Percentiles rank a stretch among this genome's conserved stretches.
phyloP scores from a whole-genome alignment of 2,329 filamentous ascomycete species.

The Aspergillus sp. region DNA sequence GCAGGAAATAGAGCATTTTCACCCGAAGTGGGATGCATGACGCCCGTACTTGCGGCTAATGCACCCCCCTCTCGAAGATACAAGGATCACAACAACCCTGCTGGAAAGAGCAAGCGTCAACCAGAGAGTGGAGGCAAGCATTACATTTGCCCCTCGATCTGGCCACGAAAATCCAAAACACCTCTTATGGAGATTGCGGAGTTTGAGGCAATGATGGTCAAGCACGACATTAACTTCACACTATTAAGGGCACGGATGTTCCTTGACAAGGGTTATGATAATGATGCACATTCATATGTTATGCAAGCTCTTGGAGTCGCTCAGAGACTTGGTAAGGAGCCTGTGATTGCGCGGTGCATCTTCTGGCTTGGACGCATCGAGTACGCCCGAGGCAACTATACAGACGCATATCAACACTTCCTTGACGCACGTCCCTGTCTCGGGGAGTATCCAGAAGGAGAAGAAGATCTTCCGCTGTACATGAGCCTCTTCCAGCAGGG shows the following conservation, averaged over 20 bases:
- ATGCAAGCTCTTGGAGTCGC: constrained; percentile 7
- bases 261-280: not conserved
- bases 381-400: constrained; percentile 9
- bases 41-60: too few species aligned
- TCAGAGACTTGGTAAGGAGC: not conserved
- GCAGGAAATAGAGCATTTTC: too few species aligned
- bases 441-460: constrained; percentile 10
- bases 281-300: constrained; percentile 6
- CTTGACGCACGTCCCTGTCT: constrained; percentile 12
- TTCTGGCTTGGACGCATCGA: constrained; percentile 25
- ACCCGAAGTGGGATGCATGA: too few species aligned
- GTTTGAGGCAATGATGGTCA: too few species aligned
- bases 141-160: too few species aligned
- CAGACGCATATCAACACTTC: constrained; percentile 12
- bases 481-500: constrained; percentile 4
- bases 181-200: too few species aligned
- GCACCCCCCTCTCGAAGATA: too few species aligned
- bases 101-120: too few species aligned
- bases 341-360: constrained; percentile 12
- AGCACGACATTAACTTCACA: not conserved
- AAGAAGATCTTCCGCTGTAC: constrained; percentile 5
- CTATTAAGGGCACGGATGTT: constrained; percentile 1
- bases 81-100: too few species aligned
- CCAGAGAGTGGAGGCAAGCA: too few species aligned
- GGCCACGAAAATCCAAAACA: too few species aligned